These are phyloP conservation scores for Agaricus bisporus DNA, from an alignment of 768 basidiomycete species.

Conservation along the genomic window DNA sequence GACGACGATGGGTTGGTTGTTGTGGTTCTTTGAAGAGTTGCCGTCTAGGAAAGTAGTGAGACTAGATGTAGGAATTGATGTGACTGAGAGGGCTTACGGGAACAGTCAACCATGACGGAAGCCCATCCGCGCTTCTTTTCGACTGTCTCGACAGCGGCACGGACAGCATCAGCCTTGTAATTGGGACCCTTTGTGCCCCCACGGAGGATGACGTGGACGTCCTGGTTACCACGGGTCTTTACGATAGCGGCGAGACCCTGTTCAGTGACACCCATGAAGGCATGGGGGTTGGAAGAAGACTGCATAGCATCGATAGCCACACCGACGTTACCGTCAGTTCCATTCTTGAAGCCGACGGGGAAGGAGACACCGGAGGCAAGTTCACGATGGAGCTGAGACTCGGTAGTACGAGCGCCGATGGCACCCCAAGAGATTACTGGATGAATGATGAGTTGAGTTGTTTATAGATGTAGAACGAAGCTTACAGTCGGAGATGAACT, in stretches of 20 bases:
- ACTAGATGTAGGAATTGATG: conserved; percentile 2
- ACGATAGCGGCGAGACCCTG: conserved; percentile 93
- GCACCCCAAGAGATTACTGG: conserved; percentile 86
- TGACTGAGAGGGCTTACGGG: conserved; percentile 40
- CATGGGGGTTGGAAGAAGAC: conserved; percentile 85
- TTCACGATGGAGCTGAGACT: conserved; percentile 95
- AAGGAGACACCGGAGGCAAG: conserved; percentile 94
- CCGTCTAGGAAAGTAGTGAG: conserved; percentile 50
- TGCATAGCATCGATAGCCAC: conserved; percentile 98
- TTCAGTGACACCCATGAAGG: conserved; percentile 91
- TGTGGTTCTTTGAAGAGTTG: conserved; percentile 93
- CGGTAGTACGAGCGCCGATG: conserved; percentile 96
- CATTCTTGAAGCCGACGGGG: conserved; percentile 99
- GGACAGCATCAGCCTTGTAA: conserved; percentile 68
- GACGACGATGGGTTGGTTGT: conserved; percentile 82
- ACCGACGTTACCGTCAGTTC: conserved; percentile 87
- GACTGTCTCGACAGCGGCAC: conserved; percentile 54
- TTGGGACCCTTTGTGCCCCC: conserved; percentile 92
- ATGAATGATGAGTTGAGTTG: conserved; percentile 3
- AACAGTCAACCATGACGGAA: conserved; percentile 86
- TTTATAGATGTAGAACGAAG: neutral
- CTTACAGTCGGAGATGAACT: conserved; percentile 74
- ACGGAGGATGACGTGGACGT: conserved; percentile 94
- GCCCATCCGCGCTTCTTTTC: conserved; percentile 56
- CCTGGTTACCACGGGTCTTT: conserved; percentile 76